phyloP scores from a whole-genome alignment of 169 alveolate species.

The Eimeria nieschulzi region DNA sequence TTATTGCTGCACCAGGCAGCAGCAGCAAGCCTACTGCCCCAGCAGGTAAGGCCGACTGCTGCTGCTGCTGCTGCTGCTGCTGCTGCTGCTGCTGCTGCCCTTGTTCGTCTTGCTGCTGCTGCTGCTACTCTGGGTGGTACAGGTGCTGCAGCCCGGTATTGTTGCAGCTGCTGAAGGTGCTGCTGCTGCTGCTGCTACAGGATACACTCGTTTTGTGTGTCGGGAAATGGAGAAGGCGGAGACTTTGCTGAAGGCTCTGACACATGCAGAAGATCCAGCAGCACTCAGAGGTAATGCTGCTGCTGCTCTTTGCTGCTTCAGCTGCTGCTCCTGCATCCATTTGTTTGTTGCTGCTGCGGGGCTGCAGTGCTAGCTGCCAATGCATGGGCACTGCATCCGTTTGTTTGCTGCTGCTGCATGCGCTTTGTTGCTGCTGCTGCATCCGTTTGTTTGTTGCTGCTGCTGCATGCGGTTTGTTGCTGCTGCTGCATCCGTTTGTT shows the following conservation, averaged over 20 bases:
- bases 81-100: background rate
- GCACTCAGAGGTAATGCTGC: background rate
- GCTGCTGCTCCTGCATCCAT: conserved; percentile 36
- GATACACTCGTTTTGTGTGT: too few species aligned
- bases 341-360: background rate
- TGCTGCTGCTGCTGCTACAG: too few species aligned
- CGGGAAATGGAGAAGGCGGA: background rate
- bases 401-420: too few species aligned
- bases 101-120: background rate
- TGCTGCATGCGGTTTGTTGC: too few species aligned
- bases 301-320: conserved; percentile 7
- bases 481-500: too few species aligned
- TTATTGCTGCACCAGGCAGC: conserved; percentile 10
- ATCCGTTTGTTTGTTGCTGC: too few species aligned
- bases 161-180: background rate
- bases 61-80: conserved; percentile 32
- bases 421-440: too few species aligned
- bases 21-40: conserved; percentile 13
- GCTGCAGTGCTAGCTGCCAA: too few species aligned
- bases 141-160: background rate
- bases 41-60: background rate
- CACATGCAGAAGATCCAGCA: background rate
- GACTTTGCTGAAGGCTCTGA: background rate
- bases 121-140: background rate
- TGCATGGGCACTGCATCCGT: too few species aligned